Evolutionary conservation across 2,329 filamentous ascomycete species (phyloP), one percentile per base, ranked within the genome.

Genomic region (Alternaria infectoria): DNA sequence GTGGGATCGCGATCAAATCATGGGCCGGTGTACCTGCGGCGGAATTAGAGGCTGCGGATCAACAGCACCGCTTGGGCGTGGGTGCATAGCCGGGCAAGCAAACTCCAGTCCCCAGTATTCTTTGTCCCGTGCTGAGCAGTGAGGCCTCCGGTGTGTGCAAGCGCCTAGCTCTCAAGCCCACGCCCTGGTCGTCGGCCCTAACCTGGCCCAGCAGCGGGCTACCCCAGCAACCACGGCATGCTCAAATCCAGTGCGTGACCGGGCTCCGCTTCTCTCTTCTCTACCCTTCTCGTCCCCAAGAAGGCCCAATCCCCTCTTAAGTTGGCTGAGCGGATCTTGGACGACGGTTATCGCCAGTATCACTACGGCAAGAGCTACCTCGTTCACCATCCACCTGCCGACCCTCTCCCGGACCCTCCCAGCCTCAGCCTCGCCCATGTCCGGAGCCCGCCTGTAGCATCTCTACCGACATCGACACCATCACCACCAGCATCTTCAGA

Each of bases 241-340:
- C 73, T 78, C 76, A 77, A 73, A 74, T 70, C 74, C 73, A 76
- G 74, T 77, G 75, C 70, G 74, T 72, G 71, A 72, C 69, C 69
- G 69, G 52, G 64, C 68, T 65, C 63, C 59, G 67, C 65, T 68
- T 71, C 69, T 69, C 43, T 72, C 71, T 70, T 71, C 69, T 68
- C 69, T 71, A 77, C 69, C 77, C 77, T 80, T 80, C 79, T 79
- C 72, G 74, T 75, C 73, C 75, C 74, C 75, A 74, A 80, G 76
- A 79, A 79, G 77, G 77, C 73, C 55, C 67, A 63, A 64, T 66
- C 66, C 65, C 71, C 63, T 69, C 64, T 64, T 59, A 67, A 64
- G 51, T 62, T 60, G 67, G 72, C 62, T 66, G 67, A 62, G 36
- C 36, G 63, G 62, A 54, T 60, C 64, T 62, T 67, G 70, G 71